Percentiles rank a stretch among this genome's conserved stretches.
phyloP scores from a whole-genome alignment of 495 filamentous ascomycete species.

The Hyaloscypha finlandica region DNA sequence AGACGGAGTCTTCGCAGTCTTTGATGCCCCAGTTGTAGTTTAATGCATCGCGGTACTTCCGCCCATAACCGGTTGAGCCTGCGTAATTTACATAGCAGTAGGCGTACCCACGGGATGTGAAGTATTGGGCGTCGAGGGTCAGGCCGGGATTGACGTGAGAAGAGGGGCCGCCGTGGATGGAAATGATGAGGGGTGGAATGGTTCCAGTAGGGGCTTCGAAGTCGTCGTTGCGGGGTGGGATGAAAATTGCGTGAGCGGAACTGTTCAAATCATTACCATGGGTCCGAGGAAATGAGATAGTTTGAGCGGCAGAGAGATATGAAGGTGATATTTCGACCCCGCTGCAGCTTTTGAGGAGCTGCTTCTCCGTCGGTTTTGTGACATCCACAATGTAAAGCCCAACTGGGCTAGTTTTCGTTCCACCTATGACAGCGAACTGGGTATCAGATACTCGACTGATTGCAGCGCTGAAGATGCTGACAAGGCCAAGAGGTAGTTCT shows the following conservation, averaged over 20 bases:
- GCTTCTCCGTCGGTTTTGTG: constrained; percentile 10
- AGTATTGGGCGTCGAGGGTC: constrained; percentile 47
- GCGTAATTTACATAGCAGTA: constrained; percentile 50
- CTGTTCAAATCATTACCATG: constrained; percentile 27
- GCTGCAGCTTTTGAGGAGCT: constrained; percentile 19
- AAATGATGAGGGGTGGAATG: constrained; percentile 47
- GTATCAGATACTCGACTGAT: constrained; percentile 15
- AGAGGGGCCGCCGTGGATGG: constrained; percentile 53
- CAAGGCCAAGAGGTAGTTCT: not conserved
- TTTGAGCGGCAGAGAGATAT: constrained; percentile 37
- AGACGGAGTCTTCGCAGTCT: constrained; percentile 47
- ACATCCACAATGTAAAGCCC: constrained; percentile 23
- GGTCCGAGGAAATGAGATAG: constrained; percentile 40
- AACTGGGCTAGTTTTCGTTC: not conserved
- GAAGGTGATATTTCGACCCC: constrained; percentile 26
- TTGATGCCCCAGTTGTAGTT: constrained; percentile 46
- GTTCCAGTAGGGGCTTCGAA: constrained; percentile 34
- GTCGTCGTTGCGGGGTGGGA: constrained; percentile 46
- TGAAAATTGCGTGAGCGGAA: constrained; percentile 45
- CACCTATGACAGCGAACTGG: constrained; percentile 12
- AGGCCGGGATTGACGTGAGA: constrained; percentile 36
- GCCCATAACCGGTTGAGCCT: constrained; percentile 50
- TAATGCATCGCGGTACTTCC: constrained; percentile 46
- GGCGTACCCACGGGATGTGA: constrained; percentile 53
- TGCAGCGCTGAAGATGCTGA: not conserved